Evolutionary conservation across 2,329 filamentous ascomycete genomes (phyloP), one percentile per base, ranked within the genome.

Genomic region (Cryphonectria parasitica): DNA sequence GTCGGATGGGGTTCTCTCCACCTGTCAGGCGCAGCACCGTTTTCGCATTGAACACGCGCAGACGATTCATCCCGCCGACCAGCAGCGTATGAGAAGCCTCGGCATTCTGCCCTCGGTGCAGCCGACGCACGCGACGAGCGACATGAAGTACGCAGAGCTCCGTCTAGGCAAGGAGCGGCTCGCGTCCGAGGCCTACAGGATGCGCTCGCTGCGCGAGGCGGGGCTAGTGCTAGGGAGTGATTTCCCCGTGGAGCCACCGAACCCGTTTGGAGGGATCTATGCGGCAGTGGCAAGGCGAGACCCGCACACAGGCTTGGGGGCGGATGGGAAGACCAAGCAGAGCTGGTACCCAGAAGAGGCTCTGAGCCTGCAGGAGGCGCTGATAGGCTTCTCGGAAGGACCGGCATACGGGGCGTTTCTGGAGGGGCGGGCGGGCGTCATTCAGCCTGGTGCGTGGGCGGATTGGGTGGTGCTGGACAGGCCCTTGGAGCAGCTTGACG

Each of bases 31-130:
- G n/a, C 77, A 77, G 10, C 82, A 84, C 70, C 87, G 90, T 45
- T 88, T 92, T 80, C 88, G 90, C 73, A 89, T 93, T 75, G 91
- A 92, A 77, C 91, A 93, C 80, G 80, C 90, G 0, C 91, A 92
- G 75, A 92, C 92, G 74, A 89, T 92, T 71, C 87, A 91, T 75
- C 88, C 88, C 4, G 82, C 84, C 70, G 90, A 92, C 78, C 90
- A 91, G 77, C 79, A 74, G 1, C 85, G 89, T 41, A 87, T 92
- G 75, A 82, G 81, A 67, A 80, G 82, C 5, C 78, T 91, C 5
- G 88, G 88, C 8, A 87, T 92, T 75, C 84, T 92, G 67, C 89
- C 90, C 0, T 91, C 88, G 2, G 88, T 93, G 68, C 91, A 92
- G 75, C 91, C 90, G 5, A 92, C 91, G 0, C 90, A 92, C 75